Conservation (phyloP, 108 stramenopile genomes). For the Craspedostauros australis region DNA sequence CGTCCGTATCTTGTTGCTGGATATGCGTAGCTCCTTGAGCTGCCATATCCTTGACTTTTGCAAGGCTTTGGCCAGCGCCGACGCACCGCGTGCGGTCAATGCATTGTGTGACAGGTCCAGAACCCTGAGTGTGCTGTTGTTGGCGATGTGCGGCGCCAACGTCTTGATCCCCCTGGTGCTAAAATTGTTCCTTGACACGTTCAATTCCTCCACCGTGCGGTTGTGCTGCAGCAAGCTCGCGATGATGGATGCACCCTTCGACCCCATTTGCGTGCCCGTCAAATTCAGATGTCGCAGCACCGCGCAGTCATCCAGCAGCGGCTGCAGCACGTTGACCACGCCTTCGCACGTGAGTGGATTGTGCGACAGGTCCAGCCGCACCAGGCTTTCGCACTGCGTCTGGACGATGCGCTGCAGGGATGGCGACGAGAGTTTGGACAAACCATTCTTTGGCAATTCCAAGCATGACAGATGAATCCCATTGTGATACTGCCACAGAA, state of each 20-base stretch:
- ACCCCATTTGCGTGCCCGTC: conserved; percentile 16
- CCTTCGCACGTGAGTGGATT: conserved; percentile 23
- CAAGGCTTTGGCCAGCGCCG: conserved; percentile 14
- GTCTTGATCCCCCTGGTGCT: conserved; percentile 33
- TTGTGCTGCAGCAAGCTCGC: conserved; percentile 20
- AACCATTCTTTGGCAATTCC: conserved; percentile 23
- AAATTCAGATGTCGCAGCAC: conserved; percentile 17
- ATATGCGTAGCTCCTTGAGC: conserved; percentile 16
- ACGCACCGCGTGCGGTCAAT: conserved; percentile 13
- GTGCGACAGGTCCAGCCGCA: conserved; percentile 18
- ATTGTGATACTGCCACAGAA: conserved; percentile 4
- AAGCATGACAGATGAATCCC: conserved; percentile 12
- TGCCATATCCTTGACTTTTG: conserved; percentile 1
- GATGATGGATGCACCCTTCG: conserved; percentile 17
- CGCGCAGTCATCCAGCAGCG: conserved; percentile 1
- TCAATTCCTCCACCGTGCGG: conserved; percentile 24
- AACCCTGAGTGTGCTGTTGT: conserved; percentile 19
- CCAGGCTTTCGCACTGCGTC: conserved; percentile 10
- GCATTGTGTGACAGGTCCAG: conserved; percentile 47
- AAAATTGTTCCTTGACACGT: conserved; percentile 32
- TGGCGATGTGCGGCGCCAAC: conserved; percentile 17
- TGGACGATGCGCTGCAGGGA: conserved; percentile 16
- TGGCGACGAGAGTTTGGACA: conserved; percentile 6
- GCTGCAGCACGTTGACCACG: conserved; percentile 8
- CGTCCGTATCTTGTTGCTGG: conserved; percentile 21